Conservation (phyloP, 2,329 filamentous ascomycete species). For the Zymoseptoria tritici region DNA sequence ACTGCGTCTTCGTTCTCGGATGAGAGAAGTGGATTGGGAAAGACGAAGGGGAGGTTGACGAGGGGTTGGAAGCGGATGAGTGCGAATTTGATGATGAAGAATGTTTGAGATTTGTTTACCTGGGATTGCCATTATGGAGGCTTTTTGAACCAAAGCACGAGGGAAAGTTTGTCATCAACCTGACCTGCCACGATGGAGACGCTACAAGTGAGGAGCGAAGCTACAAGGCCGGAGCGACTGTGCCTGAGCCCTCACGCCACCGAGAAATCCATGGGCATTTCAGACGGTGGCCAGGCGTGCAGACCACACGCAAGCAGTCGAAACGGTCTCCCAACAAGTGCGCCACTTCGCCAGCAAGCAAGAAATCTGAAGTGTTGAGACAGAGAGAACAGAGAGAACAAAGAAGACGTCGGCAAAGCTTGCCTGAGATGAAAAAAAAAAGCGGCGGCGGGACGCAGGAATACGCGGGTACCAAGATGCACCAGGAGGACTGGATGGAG, state of each 20-base stretch:
- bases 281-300: too few species aligned
- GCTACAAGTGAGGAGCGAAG: background rate
- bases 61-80: constrained; percentile 15
- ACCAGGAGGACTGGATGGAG: background rate
- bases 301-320: too few species aligned
- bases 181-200: background rate
- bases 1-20: constrained; percentile 1
- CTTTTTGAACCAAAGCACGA: background rate
- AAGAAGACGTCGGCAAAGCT: background rate
- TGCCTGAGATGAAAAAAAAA: background rate
- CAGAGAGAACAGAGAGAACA: background rate
- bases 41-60: constrained; percentile 6
- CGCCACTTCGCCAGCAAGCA: background rate
- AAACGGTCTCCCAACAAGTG: too few species aligned
- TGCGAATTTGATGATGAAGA: constrained; percentile 3
- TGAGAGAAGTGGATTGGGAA: background rate
- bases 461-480: background rate
- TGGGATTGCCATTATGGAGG: background rate
- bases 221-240: background rate
- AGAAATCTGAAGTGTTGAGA: background rate
- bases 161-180: too few species aligned
- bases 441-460: background rate
- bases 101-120: background rate
- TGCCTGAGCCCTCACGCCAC: background rate
- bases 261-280: too few species aligned